Evolutionary conservation across 768 basidiomycete species (phyloP).

Genomic region (Trametes maxima): DNA sequence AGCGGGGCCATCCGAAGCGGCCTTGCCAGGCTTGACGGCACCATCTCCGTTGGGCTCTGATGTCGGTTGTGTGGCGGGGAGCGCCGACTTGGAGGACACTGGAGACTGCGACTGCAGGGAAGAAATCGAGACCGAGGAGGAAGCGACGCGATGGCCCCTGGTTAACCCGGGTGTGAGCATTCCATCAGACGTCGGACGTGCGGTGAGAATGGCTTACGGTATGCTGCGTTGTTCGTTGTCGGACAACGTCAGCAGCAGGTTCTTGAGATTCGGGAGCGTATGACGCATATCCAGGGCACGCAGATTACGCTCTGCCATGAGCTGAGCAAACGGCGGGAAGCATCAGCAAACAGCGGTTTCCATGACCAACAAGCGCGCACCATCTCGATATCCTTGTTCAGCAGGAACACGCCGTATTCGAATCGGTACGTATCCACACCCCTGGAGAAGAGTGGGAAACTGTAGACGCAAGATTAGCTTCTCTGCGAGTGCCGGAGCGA

Average conservation of each 20-base stretch:
- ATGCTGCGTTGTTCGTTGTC: conserved; percentile 58
- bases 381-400: conserved; percentile 98
- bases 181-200: neutral
- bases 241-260: conserved; percentile 83
- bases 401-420: conserved; percentile 94
- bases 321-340: conserved; percentile 44
- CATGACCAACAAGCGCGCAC: conserved; percentile 43
- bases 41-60: conserved; percentile 3
- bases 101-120: conserved; percentile 27
- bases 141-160: conserved; percentile 18
- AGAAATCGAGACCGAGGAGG: conserved; percentile 25
- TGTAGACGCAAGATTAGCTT: conserved; percentile 33
- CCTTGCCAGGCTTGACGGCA: neutral
- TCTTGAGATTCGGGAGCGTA: conserved; percentile 96
- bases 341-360: conserved; percentile 11
- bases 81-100: conserved; percentile 14
- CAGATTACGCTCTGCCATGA: conserved; percentile 89
- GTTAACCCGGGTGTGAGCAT: neutral
- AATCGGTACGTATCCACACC: conserved; percentile 97
- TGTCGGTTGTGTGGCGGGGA: conserved; percentile 10
- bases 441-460: conserved; percentile 93
- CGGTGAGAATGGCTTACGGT: conserved; percentile 42
- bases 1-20: no score
- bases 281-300: conserved; percentile 92
- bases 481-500: neutral